These are phyloP conservation scores for Alectoria sarmentosa DNA, from an alignment of 495 filamentous ascomycete genomes.

Conservation along the genomic window DNA sequence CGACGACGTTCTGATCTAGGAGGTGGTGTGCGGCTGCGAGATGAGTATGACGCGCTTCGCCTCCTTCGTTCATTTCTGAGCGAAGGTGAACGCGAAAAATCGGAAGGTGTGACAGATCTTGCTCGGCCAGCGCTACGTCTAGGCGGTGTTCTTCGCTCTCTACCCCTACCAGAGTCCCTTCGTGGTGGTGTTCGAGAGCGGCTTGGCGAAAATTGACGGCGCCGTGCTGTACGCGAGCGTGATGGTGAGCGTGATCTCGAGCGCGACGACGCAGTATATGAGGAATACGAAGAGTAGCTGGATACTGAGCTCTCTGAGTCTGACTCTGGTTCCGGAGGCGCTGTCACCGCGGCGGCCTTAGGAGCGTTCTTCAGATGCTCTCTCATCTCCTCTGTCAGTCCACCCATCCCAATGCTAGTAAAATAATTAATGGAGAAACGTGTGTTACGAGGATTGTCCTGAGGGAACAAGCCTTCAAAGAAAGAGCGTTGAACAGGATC, in stretches of 20 bases:
- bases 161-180: slow-evolving; percentile 9
- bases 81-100: slow-evolving; percentile 18
- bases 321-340: slow-evolving; percentile 42
- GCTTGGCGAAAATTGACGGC: slow-evolving; percentile 19
- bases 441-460: slow-evolving; percentile 77
- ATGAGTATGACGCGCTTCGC: slow-evolving; percentile 24
- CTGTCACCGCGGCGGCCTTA: slow-evolving; percentile 65
- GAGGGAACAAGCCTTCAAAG: slow-evolving; percentile 82
- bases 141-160: slow-evolving; percentile 13
- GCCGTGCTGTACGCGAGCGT: slow-evolving; percentile 25
- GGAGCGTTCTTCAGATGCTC: slow-evolving; percentile 80
- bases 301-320: slow-evolving; percentile 51
- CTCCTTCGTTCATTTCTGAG: slow-evolving; percentile 10
- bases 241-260: slow-evolving; percentile 32
- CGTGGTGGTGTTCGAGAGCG: slow-evolving; percentile 19
- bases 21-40: slow-evolving; percentile 22
- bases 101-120: slow-evolving; percentile 17
- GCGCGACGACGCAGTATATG: slow-evolving; percentile 42
- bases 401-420: slow-evolving; percentile 93
- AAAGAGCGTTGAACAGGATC: slow-evolving; percentile 72
- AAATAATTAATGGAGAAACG: slow-evolving; percentile 99
- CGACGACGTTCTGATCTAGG: slow-evolving; percentile 15
- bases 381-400: slow-evolving; percentile 90
- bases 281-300: slow-evolving; percentile 60
- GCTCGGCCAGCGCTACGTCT: slow-evolving; percentile 10